Percentiles rank a stretch among this genome's conserved stretches.
These are phyloP conservation scores for Globisporangium heterothallicum DNA, from an alignment of 352 stramenopile species.

Conservation along the genomic window DNA sequence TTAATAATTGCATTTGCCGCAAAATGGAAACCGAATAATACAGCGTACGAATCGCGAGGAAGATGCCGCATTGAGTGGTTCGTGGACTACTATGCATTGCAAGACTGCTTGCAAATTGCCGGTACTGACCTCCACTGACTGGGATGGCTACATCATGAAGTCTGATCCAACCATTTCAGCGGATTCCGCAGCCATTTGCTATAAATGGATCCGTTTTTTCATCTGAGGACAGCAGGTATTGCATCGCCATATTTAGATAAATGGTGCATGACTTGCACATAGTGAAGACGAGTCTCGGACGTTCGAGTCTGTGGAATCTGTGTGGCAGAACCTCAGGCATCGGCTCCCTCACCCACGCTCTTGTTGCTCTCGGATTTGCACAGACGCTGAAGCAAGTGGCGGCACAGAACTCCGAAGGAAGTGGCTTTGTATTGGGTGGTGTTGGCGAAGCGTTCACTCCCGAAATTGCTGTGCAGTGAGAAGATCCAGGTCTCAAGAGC, in stretches of 20 bases:
- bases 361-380: neutral
- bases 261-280: neutral
- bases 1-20: neutral
- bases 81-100: no score
- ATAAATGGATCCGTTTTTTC: neutral
- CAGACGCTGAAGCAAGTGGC: neutral
- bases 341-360: neutral
- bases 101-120: no score
- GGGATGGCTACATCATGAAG: neutral
- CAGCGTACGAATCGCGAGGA: no score
- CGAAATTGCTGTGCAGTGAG: neutral
- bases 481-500: no score
- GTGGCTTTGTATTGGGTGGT: neutral
- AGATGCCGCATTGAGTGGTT: neutral
- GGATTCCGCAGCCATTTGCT: neutral
- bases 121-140: no score
- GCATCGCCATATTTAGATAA: neutral
- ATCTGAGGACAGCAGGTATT: neutral
- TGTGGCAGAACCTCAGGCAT: conserved; percentile 3
- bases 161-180: neutral
- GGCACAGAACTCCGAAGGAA: neutral
- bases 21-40: neutral
- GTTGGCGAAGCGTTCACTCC: neutral
- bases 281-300: neutral
- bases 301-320: neutral